phyloP scores from a whole-genome alignment of 2,329 filamentous ascomycete species.

The Epichloe hybrida region DNA sequence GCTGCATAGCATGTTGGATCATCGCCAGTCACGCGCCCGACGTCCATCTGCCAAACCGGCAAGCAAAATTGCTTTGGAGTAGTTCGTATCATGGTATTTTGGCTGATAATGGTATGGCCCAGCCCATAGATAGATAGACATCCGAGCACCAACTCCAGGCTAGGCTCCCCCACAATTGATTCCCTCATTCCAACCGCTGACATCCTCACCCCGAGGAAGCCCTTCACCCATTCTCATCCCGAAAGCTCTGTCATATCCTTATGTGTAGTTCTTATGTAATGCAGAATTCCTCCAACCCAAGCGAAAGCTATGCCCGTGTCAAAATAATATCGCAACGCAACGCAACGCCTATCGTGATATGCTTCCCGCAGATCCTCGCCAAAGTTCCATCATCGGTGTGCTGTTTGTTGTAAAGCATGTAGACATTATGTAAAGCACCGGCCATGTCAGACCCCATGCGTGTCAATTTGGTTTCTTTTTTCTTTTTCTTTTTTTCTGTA shows the following conservation, averaged over 20 bases:
- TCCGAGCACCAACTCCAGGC: slow-evolving; percentile 6
- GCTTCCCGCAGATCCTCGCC: slow-evolving; percentile 18
- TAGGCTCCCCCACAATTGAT: background rate
- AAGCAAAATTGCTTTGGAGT: too few species aligned
- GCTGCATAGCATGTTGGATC: background rate
- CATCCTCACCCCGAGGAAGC: too few species aligned
- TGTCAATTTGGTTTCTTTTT: background rate
- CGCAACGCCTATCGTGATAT: slow-evolving; percentile 18
- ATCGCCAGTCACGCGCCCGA: background rate
- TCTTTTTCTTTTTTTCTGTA: background rate
- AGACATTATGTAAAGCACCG: slow-evolving; percentile 1
- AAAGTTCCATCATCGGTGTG: slow-evolving; percentile 16
- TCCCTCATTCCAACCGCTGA: background rate
- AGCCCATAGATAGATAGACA: slow-evolving; percentile 6
- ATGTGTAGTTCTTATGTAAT: slow-evolving; percentile 13
- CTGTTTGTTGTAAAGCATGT: slow-evolving; percentile 3
- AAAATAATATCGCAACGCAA: slow-evolving; percentile 23
- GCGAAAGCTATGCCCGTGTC: slow-evolving; percentile 3
- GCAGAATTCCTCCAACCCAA: slow-evolving; percentile 11
- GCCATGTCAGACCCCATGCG: background rate
- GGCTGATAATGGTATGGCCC: slow-evolving; percentile 6
- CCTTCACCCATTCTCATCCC: background rate
- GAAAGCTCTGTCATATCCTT: slow-evolving; percentile 1
- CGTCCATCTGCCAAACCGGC: background rate
- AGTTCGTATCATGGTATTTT: slow-evolving; percentile 8